Evolutionary conservation across 306 rosid species (phyloP).

Genomic region (Malus orientalis): DNA sequence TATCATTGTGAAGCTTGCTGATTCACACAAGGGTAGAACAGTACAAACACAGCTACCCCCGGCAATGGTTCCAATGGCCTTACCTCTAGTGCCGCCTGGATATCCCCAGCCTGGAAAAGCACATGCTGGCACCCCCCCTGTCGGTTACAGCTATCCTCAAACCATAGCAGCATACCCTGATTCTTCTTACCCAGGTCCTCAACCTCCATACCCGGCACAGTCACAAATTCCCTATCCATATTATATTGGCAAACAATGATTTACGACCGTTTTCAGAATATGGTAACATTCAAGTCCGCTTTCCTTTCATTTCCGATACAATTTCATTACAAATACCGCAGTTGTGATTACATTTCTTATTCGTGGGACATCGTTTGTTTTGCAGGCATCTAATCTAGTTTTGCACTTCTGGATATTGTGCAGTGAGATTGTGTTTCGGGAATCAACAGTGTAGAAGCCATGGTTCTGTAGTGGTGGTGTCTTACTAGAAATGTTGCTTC

Average conservation of each 20-base stretch:
- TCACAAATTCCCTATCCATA: conserved; percentile 57
- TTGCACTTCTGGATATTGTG: neutral
- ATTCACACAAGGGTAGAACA: conserved; percentile 57
- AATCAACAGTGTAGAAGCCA: neutral
- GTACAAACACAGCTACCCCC: conserved; percentile 34
- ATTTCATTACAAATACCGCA: neutral
- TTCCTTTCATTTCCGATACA: neutral
- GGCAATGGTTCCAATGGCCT: conserved; percentile 41
- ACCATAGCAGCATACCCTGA: conserved; percentile 39
- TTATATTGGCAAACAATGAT: conserved; percentile 49
- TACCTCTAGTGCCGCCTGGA: conserved; percentile 40
- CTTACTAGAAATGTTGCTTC: neutral
- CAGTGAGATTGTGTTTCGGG: neutral
- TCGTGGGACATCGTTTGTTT: neutral
- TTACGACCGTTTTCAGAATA: neutral
- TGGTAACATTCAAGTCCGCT: conserved; percentile 9
- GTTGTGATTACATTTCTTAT: neutral
- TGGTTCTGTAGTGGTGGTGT: neutral
- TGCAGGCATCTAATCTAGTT: neutral
- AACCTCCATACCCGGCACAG: conserved; percentile 42
- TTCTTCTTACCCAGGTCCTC: conserved; percentile 44
- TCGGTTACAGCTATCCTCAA: conserved; percentile 54
- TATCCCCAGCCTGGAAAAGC: conserved; percentile 56
- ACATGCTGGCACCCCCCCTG: conserved; percentile 22
- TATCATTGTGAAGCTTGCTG: conserved; percentile 62